Evolutionary conservation across 768 basidiomycete species (phyloP), one percentile per base, ranked within the genome.

Genomic region (Tylopilus subfusipes): DNA sequence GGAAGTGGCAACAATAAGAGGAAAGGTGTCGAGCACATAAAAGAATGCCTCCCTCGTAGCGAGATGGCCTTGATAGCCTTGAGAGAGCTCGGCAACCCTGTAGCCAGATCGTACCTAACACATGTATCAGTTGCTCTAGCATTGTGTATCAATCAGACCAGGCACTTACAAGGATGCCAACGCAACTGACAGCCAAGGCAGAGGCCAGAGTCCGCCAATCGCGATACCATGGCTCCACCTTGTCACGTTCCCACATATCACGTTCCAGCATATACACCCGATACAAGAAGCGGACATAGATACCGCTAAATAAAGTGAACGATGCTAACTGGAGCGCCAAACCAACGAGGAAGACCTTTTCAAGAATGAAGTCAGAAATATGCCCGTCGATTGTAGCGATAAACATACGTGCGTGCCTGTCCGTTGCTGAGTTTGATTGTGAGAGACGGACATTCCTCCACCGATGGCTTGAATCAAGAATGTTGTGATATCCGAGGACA

Each of bases 1-100:
- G 1, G 67, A 68, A 42, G 84, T 78, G 24, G 85, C 84, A 30
- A 88, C 64, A 55, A 84, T 77, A 9, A 88, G 74, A 9, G 86
- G 87, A 5, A 88, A 73, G 0, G 85, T 80, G 65, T 91, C 83
- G 36, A 89, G 73, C 2, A 71, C 79, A 63, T 88, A 90, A 67
- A 90, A 88, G 59, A 76, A 81, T 4, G 63, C 67, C 65, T 89
- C 86, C 5, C 77, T 78, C 2, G 76, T 82, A 7, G 81, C 76
- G 19, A 89, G 75, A 34, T 73, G 71, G 3, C 85, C 85, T 22
- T 67, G 54, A 66, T 73, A 87, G n/a, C 88, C 88, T 67, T 86
- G 72, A 4, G 81, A 78, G 27, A 82, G 75, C 59, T 90, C 87
- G 18, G 77, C 72, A 12, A 77, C 76, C 64, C 78, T 78, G 72